Evolutionary conservation across 352 stramenopile genomes (phyloP).

Genomic region (Blastocystis sp.): DNA sequence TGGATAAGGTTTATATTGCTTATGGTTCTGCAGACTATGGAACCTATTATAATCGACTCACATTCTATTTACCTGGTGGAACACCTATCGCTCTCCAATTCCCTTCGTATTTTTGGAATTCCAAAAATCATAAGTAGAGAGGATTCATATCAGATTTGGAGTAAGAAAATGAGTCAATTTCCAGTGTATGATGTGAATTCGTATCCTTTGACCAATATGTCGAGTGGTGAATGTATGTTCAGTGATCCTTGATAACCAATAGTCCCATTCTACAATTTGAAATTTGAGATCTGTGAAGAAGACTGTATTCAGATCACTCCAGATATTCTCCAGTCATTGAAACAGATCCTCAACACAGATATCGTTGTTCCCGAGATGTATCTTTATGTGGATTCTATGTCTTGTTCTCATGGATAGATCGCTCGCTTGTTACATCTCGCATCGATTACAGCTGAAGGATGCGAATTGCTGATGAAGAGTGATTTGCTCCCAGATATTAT

Average conservation of each 20-base stretch:
- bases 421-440: background rate
- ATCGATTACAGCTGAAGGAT: background rate
- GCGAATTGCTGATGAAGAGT: background rate
- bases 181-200: background rate
- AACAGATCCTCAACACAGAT: background rate
- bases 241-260: background rate
- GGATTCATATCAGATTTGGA: background rate
- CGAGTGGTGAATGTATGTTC: background rate
- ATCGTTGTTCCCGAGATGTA: slow-evolving; percentile 21
- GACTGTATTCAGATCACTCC: background rate
- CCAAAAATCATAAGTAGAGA: background rate
- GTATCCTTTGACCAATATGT: background rate
- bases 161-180: background rate
- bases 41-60: slow-evolving; percentile 4
- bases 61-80: slow-evolving; percentile 28
- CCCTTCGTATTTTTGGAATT: background rate
- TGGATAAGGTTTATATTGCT: slow-evolving; percentile 11
- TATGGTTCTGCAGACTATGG: background rate
- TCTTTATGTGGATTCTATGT: background rate
- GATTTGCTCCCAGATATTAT: background rate
- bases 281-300: background rate
- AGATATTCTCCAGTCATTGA: slow-evolving; percentile 4
- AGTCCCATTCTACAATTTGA: slow-evolving; percentile 54
- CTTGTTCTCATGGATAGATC: background rate
- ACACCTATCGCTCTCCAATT: slow-evolving; percentile 27